Base-by-base conservation (phyloP, 495 filamentous ascomycete genomes). In the Penicillium samsonianum region DNA sequence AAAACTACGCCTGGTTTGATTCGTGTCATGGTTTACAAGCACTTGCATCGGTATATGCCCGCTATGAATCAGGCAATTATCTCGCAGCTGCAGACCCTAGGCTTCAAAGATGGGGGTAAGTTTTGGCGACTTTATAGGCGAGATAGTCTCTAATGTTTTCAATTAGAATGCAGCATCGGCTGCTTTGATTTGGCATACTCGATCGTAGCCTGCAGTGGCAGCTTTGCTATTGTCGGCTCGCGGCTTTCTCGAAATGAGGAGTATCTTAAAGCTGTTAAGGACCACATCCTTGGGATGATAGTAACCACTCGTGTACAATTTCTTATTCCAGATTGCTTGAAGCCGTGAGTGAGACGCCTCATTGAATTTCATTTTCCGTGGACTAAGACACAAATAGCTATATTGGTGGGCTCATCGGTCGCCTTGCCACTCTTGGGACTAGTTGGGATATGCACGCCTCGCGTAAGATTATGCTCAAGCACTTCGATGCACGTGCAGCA, bases 101-200 rank as follows among this genome's bases (percentile, higher is more conserved):
- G 56, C 0, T 57, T 63, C n/a, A 23, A 26, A 2, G 25, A 55
- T 9, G 60, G 31, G 1, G 65, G 63, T 65, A 47, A 47, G 55
- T 49, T 26, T 16, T 22, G 5, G 25, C 19, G 4, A 10, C 26
- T 40, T 41, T 3, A 17, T 33, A 48, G 10, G 16, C 8, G 10
- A 30, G 16, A 14, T 19, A 2, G n/a, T n/a, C n/a, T 31, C 30
- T 26, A 17, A 41, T 33, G 3, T 5, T 35, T 23, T 33, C 4
- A 4, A n/a, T 2, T 16, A 68, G 65, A 61, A 61, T 68, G 65
- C 43, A 42, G 10, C 0, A 11, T 61, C 3, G 44, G 53, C 53
- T 63, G 60, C 19, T 68, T 68, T 46, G 65, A 68, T 11, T 56
- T 68, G 30, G 65, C 63, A 55, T 65, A 65, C 40, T 68, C 65